Percentiles rank a stretch among this genome's conserved stretches.
phyloP scores from a whole-genome alignment of 1,139 yeast genomes.

The Tardiomyces blankii region DNA sequence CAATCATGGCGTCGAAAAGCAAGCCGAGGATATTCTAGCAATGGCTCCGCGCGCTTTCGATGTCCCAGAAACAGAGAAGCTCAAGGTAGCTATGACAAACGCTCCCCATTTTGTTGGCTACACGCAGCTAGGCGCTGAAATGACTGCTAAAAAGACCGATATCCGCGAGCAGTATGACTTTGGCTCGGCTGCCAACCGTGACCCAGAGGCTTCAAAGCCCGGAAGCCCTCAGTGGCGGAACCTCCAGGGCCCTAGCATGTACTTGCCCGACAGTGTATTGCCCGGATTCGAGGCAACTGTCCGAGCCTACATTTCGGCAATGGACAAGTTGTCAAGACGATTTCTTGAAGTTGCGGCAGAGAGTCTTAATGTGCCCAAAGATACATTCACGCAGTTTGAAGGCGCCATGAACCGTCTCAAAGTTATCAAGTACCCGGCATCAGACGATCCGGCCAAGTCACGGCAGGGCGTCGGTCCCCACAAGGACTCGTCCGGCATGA shows the following conservation, averaged over 20 bases:
- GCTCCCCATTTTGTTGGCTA: conserved; percentile 62
- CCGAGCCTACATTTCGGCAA: conserved; percentile 34
- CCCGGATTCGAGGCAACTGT: conserved; percentile 42
- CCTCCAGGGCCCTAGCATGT: conserved; percentile 55
- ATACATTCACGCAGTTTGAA: conserved; percentile 36
- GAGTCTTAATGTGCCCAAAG: conserved; percentile 38
- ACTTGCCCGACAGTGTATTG: conserved; percentile 40
- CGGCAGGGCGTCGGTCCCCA: conserved; percentile 62
- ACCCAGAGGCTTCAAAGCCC: conserved; percentile 25
- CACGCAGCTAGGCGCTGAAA: conserved; percentile 53
- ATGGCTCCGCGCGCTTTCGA: conserved; percentile 41
- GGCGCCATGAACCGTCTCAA: conserved; percentile 34
- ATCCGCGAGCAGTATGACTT: conserved; percentile 62
- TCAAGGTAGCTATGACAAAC: conserved; percentile 45
- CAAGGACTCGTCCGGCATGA: conserved; percentile 49
- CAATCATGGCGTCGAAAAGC: conserved; percentile 36
- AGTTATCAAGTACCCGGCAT: conserved; percentile 25
- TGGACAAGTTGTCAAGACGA: conserved; percentile 35
- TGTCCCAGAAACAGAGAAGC: conserved; percentile 42
- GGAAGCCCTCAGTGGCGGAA: conserved; percentile 42
- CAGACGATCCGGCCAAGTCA: conserved; percentile 1
- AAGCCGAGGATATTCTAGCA: conserved; percentile 32
- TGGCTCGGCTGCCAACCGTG: conserved; percentile 43
- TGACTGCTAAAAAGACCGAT: conserved; percentile 48
- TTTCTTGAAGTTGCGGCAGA: conserved; percentile 43